Evolutionary conservation across 2,329 filamentous ascomycete species (phyloP).

Genomic region (Rugonectria rugulosa): DNA sequence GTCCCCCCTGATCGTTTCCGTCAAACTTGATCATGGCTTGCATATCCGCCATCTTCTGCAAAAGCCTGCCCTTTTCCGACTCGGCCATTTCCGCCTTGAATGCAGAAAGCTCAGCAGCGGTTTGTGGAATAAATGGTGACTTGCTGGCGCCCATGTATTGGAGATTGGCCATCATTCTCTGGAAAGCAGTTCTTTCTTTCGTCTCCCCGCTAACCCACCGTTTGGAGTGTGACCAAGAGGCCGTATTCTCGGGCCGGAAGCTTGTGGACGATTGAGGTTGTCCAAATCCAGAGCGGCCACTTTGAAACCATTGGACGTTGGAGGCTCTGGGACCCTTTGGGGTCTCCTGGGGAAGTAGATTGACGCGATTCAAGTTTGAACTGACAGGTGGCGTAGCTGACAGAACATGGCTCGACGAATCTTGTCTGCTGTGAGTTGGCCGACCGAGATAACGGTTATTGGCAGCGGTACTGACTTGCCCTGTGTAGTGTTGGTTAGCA

Average conservation of each 20-base stretch:
- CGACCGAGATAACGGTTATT: neutral
- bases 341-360: neutral
- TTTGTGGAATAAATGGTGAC: constrained; percentile 49
- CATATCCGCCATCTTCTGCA: constrained; percentile 32
- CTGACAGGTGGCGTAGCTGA: neutral
- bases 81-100: constrained; percentile 43
- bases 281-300: neutral
- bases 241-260: constrained; percentile 26
- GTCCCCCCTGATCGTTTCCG: constrained; percentile 2
- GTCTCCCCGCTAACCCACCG: constrained; percentile 48
- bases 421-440: neutral
- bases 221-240: constrained; percentile 49
- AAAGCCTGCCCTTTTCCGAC: constrained; percentile 34
- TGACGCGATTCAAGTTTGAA: neutral
- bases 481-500: neutral
- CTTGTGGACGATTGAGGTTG: neutral
- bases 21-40: constrained; percentile 27
- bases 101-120: constrained; percentile 43
- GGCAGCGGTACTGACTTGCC: neutral
- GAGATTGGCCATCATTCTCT: constrained; percentile 47
- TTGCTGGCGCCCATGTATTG: constrained; percentile 45
- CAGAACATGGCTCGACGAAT: neutral
- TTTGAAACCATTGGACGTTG: constrained; percentile 6
- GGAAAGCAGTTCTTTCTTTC: constrained; percentile 44
- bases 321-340: constrained; percentile 30